Percentiles rank a stretch among this genome's conserved stretches.
These are phyloP conservation scores for Clarkia xantiana DNA, from an alignment of 345 rosid species.

Conservation along the genomic window DNA sequence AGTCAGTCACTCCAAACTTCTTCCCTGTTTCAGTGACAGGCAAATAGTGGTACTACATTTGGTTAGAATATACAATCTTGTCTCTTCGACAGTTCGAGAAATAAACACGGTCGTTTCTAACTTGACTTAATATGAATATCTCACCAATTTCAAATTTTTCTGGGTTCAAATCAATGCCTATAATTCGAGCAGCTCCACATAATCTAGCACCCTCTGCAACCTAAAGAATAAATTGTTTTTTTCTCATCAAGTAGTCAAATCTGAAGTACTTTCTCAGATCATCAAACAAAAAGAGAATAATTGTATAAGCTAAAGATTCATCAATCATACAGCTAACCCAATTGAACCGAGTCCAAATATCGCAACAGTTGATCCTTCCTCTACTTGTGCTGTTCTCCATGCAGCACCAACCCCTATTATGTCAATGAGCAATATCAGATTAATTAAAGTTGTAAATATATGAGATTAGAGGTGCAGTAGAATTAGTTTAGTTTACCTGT, in stretches of 20 bases:
- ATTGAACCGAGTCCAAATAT: conserved; percentile 82
- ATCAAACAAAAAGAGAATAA: neutral
- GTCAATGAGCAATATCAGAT: neutral
- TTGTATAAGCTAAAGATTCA: neutral
- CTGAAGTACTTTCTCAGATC: neutral
- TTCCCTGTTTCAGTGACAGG: conserved; percentile 23
- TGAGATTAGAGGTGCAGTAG: neutral
- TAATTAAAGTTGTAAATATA: neutral
- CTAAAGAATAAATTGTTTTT: conserved; percentile 14
- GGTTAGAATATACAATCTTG: no score
- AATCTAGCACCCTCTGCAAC: conserved; percentile 80
- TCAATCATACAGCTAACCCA: conserved; percentile 58
- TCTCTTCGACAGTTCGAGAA: no score
- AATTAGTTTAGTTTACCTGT: conserved; percentile 30
- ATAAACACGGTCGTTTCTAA: no score
- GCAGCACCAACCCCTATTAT: conserved; percentile 73
- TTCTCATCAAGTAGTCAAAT: neutral
- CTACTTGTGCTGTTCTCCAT: conserved; percentile 68
- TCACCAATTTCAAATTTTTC: conserved; percentile 58
- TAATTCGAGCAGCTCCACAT: conserved; percentile 64
- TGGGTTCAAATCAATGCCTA: conserved; percentile 61
- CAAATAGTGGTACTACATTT: no score
- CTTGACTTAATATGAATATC: conserved; percentile 2
- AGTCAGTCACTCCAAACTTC: conserved; percentile 66
- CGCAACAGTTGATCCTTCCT: conserved; percentile 71